These are phyloP conservation scores for Lichtheimia ramosa DNA, from an alignment of 371 early-diverging fungal species.

Conservation along the genomic window DNA sequence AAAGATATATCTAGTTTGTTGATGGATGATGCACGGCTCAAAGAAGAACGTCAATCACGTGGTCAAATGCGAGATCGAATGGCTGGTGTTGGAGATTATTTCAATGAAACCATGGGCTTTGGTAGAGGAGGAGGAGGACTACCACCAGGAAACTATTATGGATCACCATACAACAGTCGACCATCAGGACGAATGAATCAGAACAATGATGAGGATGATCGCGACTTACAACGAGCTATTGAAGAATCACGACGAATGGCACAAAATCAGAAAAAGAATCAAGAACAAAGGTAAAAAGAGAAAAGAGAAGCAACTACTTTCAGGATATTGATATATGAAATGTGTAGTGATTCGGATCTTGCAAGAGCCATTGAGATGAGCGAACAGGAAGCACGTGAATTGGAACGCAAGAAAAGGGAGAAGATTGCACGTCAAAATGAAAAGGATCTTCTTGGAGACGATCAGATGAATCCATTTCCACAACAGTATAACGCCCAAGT, in stretches of 20 bases:
- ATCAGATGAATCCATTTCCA: conserved; percentile 21
- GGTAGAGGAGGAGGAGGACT: conserved; percentile 26
- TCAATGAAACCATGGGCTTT: conserved; percentile 29
- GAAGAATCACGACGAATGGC: conserved; percentile 65
- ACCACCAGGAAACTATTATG: too few relatives aligned
- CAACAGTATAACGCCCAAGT: conserved; percentile 12
- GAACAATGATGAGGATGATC: conserved; percentile 63
- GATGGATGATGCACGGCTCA: conserved; percentile 76
- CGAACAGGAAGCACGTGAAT: conserved; percentile 38
- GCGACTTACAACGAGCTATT: conserved; percentile 80
- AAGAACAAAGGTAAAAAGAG: background rate
- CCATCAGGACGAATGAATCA: background rate
- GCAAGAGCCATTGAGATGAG: conserved; percentile 43
- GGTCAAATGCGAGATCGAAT: conserved; percentile 66
- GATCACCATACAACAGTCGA: background rate
- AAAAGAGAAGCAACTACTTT: background rate
- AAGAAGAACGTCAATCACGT: conserved; percentile 71
- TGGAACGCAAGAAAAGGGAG: conserved; percentile 32
- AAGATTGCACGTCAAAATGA: conserved; percentile 40
- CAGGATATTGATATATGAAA: background rate
- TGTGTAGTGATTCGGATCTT: conserved; percentile 37
- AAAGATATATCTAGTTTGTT: conserved; percentile 87
- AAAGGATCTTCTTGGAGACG: conserved; percentile 34
- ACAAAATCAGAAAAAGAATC: conserved; percentile 18
- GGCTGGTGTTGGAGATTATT: conserved; percentile 43